phyloP scores from a whole-genome alignment of 116 monocot species.

The Cymodocea nodosa region DNA sequence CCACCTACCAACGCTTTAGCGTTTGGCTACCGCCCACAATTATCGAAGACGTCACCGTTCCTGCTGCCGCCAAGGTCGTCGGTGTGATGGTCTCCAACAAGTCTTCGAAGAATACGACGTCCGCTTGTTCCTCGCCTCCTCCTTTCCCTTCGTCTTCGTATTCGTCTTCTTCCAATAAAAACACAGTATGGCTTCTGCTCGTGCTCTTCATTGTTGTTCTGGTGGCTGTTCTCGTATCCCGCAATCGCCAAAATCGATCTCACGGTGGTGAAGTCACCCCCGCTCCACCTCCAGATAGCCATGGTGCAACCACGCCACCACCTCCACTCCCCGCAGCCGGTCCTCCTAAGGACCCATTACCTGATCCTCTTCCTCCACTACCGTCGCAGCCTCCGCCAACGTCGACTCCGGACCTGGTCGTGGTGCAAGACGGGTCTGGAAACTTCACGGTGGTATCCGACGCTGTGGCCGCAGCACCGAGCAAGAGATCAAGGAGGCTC shows the following conservation, averaged over 20 bases:
- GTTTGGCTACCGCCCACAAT: too few species aligned
- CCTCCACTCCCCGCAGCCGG: too few species aligned
- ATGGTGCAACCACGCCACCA: too few species aligned
- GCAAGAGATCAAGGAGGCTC: constrained; percentile 1
- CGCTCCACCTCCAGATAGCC: background rate
- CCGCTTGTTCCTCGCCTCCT: too few species aligned
- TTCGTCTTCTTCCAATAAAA: background rate
- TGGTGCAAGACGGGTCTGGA: constrained; percentile 23
- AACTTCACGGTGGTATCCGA: constrained; percentile 14
- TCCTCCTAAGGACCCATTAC: too few species aligned
- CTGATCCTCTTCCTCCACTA: background rate
- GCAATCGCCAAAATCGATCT: background rate
- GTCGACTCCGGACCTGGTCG: background rate
- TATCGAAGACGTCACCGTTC: too few species aligned
- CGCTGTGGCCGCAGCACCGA: constrained; percentile 11
- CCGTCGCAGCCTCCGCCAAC: background rate
- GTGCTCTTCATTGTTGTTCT: constrained; percentile 5
- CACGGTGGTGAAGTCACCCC: too few species aligned
- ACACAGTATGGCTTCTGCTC: constrained; percentile 7
- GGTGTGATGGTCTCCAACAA: too few species aligned
- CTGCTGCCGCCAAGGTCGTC: too few species aligned
- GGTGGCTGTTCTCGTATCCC: background rate
- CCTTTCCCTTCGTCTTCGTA: too few species aligned
- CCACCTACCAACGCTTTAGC: too few species aligned
- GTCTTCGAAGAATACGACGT: too few species aligned